Evolutionary conservation across 108 stramenopile species (phyloP), one percentile per base, ranked within the genome.

Genomic region (Thalassiosira profunda): DNA sequence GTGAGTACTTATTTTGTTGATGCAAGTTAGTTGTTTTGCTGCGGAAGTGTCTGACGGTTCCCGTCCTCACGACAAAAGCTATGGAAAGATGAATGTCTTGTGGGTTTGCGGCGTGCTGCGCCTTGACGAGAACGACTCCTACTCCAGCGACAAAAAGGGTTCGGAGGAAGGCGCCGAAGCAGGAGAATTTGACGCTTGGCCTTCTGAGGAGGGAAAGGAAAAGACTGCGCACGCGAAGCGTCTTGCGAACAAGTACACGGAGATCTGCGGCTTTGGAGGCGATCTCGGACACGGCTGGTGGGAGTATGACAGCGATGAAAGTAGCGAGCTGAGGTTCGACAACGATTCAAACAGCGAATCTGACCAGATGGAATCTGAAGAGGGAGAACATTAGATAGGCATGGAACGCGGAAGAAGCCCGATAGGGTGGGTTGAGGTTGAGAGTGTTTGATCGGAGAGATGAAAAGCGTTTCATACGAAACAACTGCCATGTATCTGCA

Each of bases 81-180:
- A 63, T 15, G 61, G 61, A 21, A 49, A 47, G 31, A 47, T 63
- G 47, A 63, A 63, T 63, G 47, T 63, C 28, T 23, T 63, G 28
- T 63, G 61, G 61, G 61, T 63, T 17, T 47, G 45, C 25, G 61
- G 61, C 11, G 61, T 51, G 4, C 25, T 63, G 9, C 61, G 61
- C 10, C 45, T 63, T 3, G 56, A 58, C 35, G 5, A 5, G 33
- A 37, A 58, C 38, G 56, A 31, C 20, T 58, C 56, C 38, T 5
- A 9, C 5, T 10, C 56, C 9, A 11, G 5, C 12, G 34, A 31
- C 5, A n/a, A n/a, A n/a, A n/a, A n/a, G n/a, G n/a, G n/a, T n/a
- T 15, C 17, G 10, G 7, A 8, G n/a, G 15, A 58, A n/a, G n/a
- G 15, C 20, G 34, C 34, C 4, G 15, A 58, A 37, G 29, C 28